Evolutionary conservation across 352 stramenopile species (phyloP), one percentile per base, ranked within the genome.

Genomic region (Aphanomyces invadans): DNA sequence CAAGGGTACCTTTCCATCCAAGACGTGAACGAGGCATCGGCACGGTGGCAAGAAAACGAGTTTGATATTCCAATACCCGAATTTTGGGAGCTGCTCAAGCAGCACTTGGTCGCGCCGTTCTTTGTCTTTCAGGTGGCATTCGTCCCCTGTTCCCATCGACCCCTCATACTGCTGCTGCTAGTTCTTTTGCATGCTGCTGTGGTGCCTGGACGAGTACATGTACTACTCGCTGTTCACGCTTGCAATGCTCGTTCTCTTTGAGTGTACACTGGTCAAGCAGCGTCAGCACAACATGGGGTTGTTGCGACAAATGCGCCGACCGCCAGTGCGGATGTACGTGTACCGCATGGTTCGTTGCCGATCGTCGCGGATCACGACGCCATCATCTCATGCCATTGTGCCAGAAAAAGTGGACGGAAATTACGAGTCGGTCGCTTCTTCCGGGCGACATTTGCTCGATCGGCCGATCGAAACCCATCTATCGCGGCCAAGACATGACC

Each of bases 151-250:
- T 42, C 36, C 36, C 12, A 23, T 38, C 31, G 29, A 7, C 23
- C 1, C 26, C 19, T 28, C 3, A 39, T 21, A 4, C 21, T 60
- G 21, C 31, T 21, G n/a, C n/a, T 36, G 10, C 10, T 63, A 69
- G 74, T 85, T 85, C 44, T 91, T 98, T 38, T 98, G 93, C 75
- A 95, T 98, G 64, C 61, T 96, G 25, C 76, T 99, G 25, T 99
- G 96, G 96, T 95, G 77, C 61, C 74, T 99, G 23, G 96, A 99
- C 75, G 96, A 98, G 71, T 99, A 98, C 75, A 97, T 96, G 78
- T 95, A 98, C 74, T 98, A 98, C 74, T 88, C 88, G 1, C 70
- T 98, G n/a, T 95, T 98, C 70, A 99, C 95, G 7, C 80, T 99
- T 3, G 67, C 81, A 19, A 97, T 97, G 75, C 78, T 99, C 9